Evolutionary conservation across 1,284 basidiomycete species (phyloP), one percentile per base, ranked within the genome.

Genomic region (Laetiporus sulphureus): DNA sequence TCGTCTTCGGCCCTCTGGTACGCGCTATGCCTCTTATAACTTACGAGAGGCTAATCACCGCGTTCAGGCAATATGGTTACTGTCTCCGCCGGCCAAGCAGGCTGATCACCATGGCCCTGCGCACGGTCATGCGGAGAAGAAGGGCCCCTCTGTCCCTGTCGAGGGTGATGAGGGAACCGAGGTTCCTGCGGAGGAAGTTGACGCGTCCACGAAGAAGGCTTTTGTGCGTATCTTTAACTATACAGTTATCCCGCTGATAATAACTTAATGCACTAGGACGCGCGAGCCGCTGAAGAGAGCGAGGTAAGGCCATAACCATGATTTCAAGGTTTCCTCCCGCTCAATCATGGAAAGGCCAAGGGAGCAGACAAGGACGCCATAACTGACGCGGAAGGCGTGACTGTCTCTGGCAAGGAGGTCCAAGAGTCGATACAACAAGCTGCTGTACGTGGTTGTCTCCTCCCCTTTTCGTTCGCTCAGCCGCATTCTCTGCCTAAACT

Each of bases 401-500:
- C 51, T 36, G 54, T 55, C 21, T 58, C 67, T 30, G 52, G 46
- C 25, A 55, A 66, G 37, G 65, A 66, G 36, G 45, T 64, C 40
- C 55, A 63, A 38, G 59, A 58, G 31, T 66, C 67, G n/a, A 48
- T 58, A 36, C 52, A 58, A 45, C 53, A 50, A 38, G 60, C 57
- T 2, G 49, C 54, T n/a, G 65, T 67, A 32, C 21, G 42, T 11
- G 4, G 11, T n/a, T 11, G 8, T 31, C 10, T 15, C 8, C 27
- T 40, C 18, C 22, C 7, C 25, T 7, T 30, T 32, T 19, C n/a
- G 11, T 32, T 34, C 16, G 24, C 20, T 32, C 30, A 1, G 18
- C 7, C 10, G 22, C 20, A 12, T 11, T 16, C 34, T 15, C 29
- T 7, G 10, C n/a, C 4, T 29, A 12, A 33, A 33, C 13, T 11